Conservation (phyloP, 202 grass and related monocot genomes). For the Panicum virgatum region DNA sequence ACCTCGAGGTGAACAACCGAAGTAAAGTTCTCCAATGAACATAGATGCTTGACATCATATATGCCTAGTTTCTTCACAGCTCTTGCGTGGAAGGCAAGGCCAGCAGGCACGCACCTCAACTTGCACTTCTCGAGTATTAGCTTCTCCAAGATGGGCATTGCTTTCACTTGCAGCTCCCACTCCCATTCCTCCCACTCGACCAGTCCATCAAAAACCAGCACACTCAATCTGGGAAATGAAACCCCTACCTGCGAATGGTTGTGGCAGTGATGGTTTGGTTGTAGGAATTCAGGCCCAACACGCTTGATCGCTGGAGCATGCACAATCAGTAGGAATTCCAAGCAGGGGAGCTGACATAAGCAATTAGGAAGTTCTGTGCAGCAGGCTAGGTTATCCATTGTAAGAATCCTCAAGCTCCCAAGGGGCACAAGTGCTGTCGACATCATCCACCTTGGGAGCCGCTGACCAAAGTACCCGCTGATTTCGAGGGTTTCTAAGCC, state of each 20-base stretch:
- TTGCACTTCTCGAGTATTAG: neutral
- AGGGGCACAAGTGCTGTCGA: rapidly evolving
- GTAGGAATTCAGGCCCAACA: no score
- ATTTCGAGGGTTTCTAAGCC: no score
- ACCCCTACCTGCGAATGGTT: no score
- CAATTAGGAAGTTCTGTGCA: neutral
- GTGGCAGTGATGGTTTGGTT: no score
- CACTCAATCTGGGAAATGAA: no score
- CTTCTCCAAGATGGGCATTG: neutral
- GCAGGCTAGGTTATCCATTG: rapidly evolving
- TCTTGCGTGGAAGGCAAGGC: constrained; percentile 1
- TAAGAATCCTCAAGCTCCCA: neutral
- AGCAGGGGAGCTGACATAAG: neutral
- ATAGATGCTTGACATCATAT: rapidly evolving
- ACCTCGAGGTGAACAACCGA: neutral
- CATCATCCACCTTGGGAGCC: no score
- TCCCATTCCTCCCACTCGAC: no score
- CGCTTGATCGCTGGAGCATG: neutral
- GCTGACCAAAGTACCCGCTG: no score
- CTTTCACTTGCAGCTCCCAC: neutral
- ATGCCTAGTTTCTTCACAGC: neutral
- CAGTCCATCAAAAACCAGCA: no score
- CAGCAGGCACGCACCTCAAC: neutral
- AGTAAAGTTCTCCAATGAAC: neutral
- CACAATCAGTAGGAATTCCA: rapidly evolving